Percentiles rank a stretch among this genome's conserved stretches.
phyloP scores from a whole-genome alignment of 148 eudicot species.

The Vaccinium vitisidaea region DNA sequence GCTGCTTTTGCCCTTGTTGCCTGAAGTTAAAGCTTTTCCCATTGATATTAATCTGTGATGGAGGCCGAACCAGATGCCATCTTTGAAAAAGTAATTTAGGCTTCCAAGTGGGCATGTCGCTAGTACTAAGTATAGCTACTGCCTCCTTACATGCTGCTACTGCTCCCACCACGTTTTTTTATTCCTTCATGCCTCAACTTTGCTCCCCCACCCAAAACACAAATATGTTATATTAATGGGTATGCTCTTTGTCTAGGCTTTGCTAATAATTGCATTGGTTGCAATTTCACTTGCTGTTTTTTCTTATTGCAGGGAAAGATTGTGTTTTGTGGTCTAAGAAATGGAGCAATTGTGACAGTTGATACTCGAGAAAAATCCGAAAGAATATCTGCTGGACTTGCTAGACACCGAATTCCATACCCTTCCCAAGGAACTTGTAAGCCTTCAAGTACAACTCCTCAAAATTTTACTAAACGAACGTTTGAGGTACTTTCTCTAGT shows the following conservation, averaged over 20 bases:
- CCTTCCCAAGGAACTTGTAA: conserved; percentile 27
- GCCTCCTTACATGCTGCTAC: not conserved
- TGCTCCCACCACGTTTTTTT: not conserved
- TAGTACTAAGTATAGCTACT: not conserved
- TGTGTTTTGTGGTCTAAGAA: conserved; percentile 74
- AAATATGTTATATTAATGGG: not conserved
- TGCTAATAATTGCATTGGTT: not conserved
- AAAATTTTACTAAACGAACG: conserved; percentile 27
- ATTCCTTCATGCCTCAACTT: not conserved
- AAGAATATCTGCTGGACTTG: conserved; percentile 26
- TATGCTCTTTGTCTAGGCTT: not conserved
- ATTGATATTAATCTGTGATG: not conserved
- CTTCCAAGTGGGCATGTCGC: not conserved
- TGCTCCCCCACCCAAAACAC: not conserved
- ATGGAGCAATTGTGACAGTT: conserved; percentile 67
- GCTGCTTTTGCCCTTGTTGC: not conserved
- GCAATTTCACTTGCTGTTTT: not conserved
- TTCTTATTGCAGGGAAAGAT: conserved; percentile 45
- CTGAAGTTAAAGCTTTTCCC: not conserved
- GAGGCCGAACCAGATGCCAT: not conserved
- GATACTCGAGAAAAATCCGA: conserved; percentile 62
- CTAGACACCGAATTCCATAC: conserved; percentile 37
- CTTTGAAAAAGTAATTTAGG: not conserved
- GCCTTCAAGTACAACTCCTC: conserved; percentile 28
- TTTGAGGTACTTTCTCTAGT: conserved; percentile 42